Conservation (phyloP, 2,329 filamentous ascomycete genomes). For the Scedosporium boydii region DNA sequence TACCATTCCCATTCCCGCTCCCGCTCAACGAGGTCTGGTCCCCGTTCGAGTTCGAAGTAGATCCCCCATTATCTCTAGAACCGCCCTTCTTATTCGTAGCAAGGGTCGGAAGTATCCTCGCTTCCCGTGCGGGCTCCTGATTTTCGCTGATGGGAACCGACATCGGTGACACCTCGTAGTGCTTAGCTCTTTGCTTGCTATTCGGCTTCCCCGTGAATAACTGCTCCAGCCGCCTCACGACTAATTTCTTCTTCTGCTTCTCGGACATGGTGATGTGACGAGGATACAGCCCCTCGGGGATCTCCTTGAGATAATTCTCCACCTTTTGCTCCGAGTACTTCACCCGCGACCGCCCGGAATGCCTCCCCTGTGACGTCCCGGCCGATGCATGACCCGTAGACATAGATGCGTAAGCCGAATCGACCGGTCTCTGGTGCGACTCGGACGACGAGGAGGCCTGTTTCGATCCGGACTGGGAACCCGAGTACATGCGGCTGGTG, state of each 20-base stretch:
- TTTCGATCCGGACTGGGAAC: slow-evolving; percentile 34
- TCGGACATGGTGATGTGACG: slow-evolving; percentile 56
- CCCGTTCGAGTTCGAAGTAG: slow-evolving; percentile 36
- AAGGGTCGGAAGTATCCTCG: slow-evolving; percentile 31
- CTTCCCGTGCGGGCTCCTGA: slow-evolving; percentile 35
- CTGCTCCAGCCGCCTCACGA: slow-evolving; percentile 68
- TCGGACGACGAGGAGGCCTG: slow-evolving; percentile 43
- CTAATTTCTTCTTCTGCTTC: slow-evolving; percentile 64
- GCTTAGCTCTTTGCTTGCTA: slow-evolving; percentile 14
- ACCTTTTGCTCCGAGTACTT: slow-evolving; percentile 50
- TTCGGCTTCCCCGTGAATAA: slow-evolving; percentile 63
- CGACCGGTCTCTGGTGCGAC: slow-evolving; percentile 42
- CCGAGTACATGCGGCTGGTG: slow-evolving; percentile 29
- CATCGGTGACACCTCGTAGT: slow-evolving; percentile 10
- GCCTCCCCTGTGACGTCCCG: slow-evolving; percentile 25
- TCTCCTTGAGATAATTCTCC: slow-evolving; percentile 61
- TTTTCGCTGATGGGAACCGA: slow-evolving; percentile 1
- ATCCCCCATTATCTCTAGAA: slow-evolving; percentile 27
- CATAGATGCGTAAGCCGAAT: slow-evolving; percentile 63
- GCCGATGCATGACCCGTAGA: slow-evolving; percentile 39
- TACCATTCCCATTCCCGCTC: neutral
- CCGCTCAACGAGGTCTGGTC: slow-evolving; percentile 30
- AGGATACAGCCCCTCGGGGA: slow-evolving; percentile 59
- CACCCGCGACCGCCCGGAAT: slow-evolving; percentile 23
- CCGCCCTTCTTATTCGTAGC: slow-evolving; percentile 26